Conservation (phyloP, 2,329 filamentous ascomycete genomes). For the Pseudogymnoascus sp. region DNA sequence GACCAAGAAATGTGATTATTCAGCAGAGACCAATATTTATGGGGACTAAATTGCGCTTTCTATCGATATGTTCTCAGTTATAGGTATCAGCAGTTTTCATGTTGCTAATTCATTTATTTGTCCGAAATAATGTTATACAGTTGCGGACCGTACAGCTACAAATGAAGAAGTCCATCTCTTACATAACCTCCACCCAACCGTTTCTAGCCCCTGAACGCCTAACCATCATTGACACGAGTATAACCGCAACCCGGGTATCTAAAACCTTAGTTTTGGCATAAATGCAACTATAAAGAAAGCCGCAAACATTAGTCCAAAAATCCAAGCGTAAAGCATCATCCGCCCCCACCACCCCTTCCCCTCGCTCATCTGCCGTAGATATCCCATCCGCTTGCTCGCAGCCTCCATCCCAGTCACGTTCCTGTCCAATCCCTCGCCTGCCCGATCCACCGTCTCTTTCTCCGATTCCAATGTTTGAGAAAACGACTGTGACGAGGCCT, state of each 20-base stretch:
- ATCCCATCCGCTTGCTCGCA: conserved; percentile 69
- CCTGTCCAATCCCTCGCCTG: conserved; percentile 67
- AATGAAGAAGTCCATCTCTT: neutral
- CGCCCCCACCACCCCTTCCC: conserved; percentile 81
- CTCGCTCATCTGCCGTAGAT: conserved; percentile 71
- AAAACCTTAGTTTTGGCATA: conserved; percentile 82
- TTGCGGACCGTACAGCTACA: neutral
- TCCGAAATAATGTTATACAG: neutral
- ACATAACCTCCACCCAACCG: conserved; percentile 7
- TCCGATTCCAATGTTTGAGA: conserved; percentile 61
- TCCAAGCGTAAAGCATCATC: conserved; percentile 75
- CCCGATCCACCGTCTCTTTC: conserved; percentile 62
- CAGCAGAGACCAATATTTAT: neutral
- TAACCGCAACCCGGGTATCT: conserved; percentile 6
- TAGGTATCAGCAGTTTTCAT: neutral
- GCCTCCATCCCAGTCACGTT: conserved; percentile 69
- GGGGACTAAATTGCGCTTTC: neutral
- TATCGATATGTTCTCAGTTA: neutral
- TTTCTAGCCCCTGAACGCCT: conserved; percentile 6
- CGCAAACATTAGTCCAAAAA: conserved; percentile 72
- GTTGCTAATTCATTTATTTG: neutral
- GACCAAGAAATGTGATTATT: neutral
- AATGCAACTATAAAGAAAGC: conserved; percentile 76
- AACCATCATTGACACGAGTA: neutral
- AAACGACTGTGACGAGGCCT: conserved; percentile 66